These are phyloP conservation scores for Coprinopsis marcescibilis DNA, from an alignment of 768 basidiomycete genomes.

Conservation along the genomic window DNA sequence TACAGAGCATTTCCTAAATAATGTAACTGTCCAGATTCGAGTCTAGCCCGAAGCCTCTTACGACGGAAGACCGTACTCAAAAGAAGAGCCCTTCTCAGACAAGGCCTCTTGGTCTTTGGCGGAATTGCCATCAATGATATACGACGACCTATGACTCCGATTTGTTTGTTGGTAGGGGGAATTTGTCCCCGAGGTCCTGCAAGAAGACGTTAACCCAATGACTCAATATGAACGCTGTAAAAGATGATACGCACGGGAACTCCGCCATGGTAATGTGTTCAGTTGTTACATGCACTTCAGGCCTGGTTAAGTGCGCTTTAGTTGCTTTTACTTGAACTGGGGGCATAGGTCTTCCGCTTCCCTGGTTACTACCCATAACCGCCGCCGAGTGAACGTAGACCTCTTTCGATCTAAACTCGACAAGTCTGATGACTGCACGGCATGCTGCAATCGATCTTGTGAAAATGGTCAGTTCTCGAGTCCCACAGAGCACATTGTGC, in stretches of 20 bases:
- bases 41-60: not conserved
- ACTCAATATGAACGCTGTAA: not conserved
- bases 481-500: not conserved
- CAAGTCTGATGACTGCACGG: slow-evolving; percentile 61
- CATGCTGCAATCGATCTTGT: slow-evolving; percentile 56
- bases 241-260: slow-evolving; percentile 34
- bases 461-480: slow-evolving; percentile 3
- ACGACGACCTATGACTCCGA: slow-evolving; percentile 12
- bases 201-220: not conserved
- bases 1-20: not conserved
- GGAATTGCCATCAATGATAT: slow-evolving; percentile 10
- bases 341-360: slow-evolving; percentile 23
- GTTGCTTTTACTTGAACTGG: slow-evolving; percentile 22
- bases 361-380: slow-evolving; percentile 26
- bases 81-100: slow-evolving; percentile 10
- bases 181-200: slow-evolving; percentile 16
- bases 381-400: slow-evolving; percentile 43
- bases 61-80: slow-evolving; percentile 7
- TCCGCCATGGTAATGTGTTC: slow-evolving; percentile 58
- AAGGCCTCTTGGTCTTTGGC: slow-evolving; percentile 4
- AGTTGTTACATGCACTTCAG: slow-evolving; percentile 52
- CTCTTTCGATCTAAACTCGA: slow-evolving; percentile 45
- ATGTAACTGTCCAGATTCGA: not conserved
- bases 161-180: slow-evolving; percentile 19
- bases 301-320: slow-evolving; percentile 28